These are phyloP conservation scores for Pseudogymnoascus sp. DNA, from an alignment of 2,329 filamentous ascomycete genomes.

Conservation along the genomic window DNA sequence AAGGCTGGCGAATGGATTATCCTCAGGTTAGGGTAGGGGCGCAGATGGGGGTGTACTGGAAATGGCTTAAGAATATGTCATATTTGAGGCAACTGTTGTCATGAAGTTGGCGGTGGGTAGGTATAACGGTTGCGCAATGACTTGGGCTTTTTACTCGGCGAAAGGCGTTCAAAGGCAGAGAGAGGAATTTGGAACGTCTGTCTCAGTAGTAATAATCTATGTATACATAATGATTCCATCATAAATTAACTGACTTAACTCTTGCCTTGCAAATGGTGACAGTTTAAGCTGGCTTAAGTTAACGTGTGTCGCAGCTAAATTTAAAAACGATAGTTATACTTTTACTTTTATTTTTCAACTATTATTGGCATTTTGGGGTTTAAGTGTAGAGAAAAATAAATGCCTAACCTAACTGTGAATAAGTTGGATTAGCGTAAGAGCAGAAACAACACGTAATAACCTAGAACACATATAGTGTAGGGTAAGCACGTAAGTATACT, in stretches of 20 bases:
- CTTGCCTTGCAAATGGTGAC: not conserved
- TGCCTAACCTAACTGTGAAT: no score
- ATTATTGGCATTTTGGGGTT: no score
- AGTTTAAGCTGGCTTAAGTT: not conserved
- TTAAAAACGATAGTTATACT: no score
- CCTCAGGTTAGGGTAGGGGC: not conserved
- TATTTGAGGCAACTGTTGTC: not conserved
- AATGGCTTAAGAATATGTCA: not conserved
- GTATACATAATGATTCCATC: slow-evolving; percentile 1
- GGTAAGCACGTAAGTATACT: no score
- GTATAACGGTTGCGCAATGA: not conserved
- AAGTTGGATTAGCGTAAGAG: no score
- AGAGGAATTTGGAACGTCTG: not conserved
- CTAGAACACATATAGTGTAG: no score
- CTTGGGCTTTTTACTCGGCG: not conserved
- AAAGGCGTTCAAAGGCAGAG: not conserved
- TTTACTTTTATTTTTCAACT: no score
- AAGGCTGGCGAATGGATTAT: slow-evolving; percentile 13
- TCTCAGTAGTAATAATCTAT: not conserved
- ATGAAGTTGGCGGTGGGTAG: not conserved
- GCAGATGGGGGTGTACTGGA: not conserved
- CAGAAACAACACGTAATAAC: no score
- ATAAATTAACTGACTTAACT: not conserved
- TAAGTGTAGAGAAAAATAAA: no score
- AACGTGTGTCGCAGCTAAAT: no score